Evolutionary conservation across 2,329 filamentous ascomycete species (phyloP), one percentile per base, ranked within the genome.

Genomic region (Fusarium guadeloupense): DNA sequence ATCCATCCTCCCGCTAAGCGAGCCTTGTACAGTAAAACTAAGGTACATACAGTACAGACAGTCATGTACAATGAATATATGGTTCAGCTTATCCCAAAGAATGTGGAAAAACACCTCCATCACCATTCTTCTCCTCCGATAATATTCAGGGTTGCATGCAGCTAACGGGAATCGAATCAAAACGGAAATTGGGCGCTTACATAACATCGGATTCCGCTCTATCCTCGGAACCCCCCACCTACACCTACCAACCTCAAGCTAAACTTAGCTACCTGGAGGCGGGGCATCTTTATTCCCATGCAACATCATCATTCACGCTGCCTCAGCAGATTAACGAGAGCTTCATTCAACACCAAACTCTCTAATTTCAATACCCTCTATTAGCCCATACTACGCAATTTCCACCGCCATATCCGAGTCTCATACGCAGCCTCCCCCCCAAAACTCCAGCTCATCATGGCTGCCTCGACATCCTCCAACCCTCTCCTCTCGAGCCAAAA

Each of bases 401-500:
- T 49, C 39, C 34, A 14, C 35, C 12, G 14, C 30, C 19, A 16
- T 30, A 25, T 37, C 37, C 17, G 35, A 49, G 14, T 34, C 44
- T 30, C 16, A 10, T 9, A 12, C 48, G 10, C 19, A 12, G 26
- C 37, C 19, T 48, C 23, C 25, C 13, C 25, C 21, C 31, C 17
- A 16, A 28, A 21, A 26, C 28, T 37, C 23, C 40, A 46, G 35
- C 51, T 38, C 69, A 76, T 41, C 47, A 88, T 88, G 83, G 80
- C 80, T 53, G 75, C 79, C 58, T 62, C 74, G 56, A 63, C 57
- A 55, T 48, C 63, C 30, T 13, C 54, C 65, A 88, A 87, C 67
- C 79, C 86, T 47, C 81, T 91, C 59, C 74, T 92, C 40, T 91
- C 89, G 6, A 82, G 81, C 54, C 83, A 87, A 70, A 89, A 87